Base-by-base conservation (phyloP, 441 rosid species). In the Populus trichocarpa region DNA sequence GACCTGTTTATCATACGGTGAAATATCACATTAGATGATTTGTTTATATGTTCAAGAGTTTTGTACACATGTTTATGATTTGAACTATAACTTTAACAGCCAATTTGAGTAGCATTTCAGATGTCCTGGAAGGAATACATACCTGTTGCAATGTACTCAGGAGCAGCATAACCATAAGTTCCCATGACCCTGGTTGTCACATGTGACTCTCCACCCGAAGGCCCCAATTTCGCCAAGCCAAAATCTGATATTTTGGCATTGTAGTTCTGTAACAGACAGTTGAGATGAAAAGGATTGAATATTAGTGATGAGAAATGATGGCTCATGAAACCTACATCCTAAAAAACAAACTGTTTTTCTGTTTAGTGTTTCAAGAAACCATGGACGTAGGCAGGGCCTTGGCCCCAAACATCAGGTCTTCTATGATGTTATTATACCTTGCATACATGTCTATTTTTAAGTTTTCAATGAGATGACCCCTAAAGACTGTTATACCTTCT, bases 121-220 rank as follows among this genome's bases (percentile, higher is more conserved):
- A 23, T 59, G 0, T 23, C 33, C 25, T 53, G 18, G 66, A 61
- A 22, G 66, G 66, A 13, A 61, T 1, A 9, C 26, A 11, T 81
- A 94, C 98, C 97, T 75, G 97, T 94, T 35, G 96, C 91, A 59
- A 94, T 87, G 78, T 92, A 94, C 75, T 94, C 98, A 0, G 96
- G 98, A 79, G 97, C 97, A 67, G 94, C 96, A 26, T 92, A 92
- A 75, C 98, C 97, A 11, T 83, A 80, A 22, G 97, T 91, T 38
- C 98, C 98, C 92, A 93, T 93, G 14, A 94, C 85, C 30, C 95
- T 80, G 20, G 98, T 94, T 66, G 97, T 89, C 59, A 94, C 88
- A 28, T 94, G 97, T 59, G 98, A 90, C 22, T 89, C 91, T 80
- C 96, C 93, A 1, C 89, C 92, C 0, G 97, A 90, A 85, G 97